Evolutionary conservation across 225 moss, liverwort and hornwort genomes (phyloP), one percentile per base, ranked within the genome.

Genomic region (Bryum argenteum): DNA sequence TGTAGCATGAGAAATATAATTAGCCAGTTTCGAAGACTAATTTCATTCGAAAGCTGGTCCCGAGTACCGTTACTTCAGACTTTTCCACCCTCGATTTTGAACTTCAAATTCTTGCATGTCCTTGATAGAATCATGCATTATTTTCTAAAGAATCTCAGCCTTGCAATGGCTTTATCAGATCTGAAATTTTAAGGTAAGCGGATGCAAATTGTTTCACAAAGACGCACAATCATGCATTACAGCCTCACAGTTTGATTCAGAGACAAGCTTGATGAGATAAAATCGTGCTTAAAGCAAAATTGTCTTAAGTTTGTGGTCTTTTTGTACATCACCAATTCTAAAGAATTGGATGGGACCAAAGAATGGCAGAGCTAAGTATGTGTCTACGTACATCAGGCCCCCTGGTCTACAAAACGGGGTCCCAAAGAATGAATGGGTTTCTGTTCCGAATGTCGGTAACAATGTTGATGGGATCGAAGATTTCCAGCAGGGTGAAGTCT

Each of bases 401-500:
- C 65, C 24, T 18, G 9, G 19, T 69, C 65, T 38, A 21, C 74
- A 58, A 33, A 17, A 53, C 44, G 28, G 65, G 65, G 60, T 69
- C 77, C 54, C 2, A 15, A 60, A 69, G 19, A 73, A 73, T 65
- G 54, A 4, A 51, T 5, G 14, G 42, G 22, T 55, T 5, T 61
- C 21, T 22, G 18, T 26, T 66, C 76, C 42, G 33, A 72, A 81
- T 64, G 37, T 19, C 21, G 41, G 65, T 33, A 33, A 33, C 33
- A 19, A 48, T n/a, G 14, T 44, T 12, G 12, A 19, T 39, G 18
- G 54, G 47, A 48, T 66, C 61, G 17, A 26, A 4, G 18, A 4
- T 21, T 6, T 40, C 57, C 42, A 26, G 22, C 8, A 5, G 53
- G 11, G 44, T 53, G 42, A 28, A 69, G 28, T 11, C 21, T 61